Percentiles rank a stretch among this genome's conserved stretches.
Conservation (phyloP, 768 basidiomycete genomes). For the Phylloporus arenicola region DNA sequence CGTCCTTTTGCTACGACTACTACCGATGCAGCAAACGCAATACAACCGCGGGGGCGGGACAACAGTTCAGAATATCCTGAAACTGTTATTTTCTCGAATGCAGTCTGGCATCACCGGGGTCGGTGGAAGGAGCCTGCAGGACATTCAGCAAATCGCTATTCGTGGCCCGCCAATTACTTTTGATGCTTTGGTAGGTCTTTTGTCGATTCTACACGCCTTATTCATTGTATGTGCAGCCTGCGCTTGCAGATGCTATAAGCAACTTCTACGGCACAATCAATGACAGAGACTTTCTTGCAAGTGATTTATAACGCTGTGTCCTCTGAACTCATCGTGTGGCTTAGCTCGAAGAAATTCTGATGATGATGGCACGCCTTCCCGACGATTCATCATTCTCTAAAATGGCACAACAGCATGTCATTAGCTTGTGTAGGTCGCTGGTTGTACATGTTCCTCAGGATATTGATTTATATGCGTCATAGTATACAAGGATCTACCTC, state of each 20-base stretch:
- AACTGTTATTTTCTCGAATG: constrained; percentile 12
- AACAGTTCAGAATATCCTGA: constrained; percentile 6
- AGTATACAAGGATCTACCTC: constrained; percentile 80
- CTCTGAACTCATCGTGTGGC: constrained; percentile 4
- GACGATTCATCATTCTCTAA: constrained; percentile 25
- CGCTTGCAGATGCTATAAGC: constrained; percentile 43
- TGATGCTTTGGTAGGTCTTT: constrained; percentile 26
- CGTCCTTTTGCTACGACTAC: background rate
- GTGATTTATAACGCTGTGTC: constrained; percentile 14
- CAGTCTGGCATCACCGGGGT: background rate
- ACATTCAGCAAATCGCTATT: constrained; percentile 25
- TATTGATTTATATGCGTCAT: constrained; percentile 1
- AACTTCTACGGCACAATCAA: constrained; percentile 42
- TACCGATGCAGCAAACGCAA: constrained; percentile 5
- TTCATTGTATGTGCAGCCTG: constrained; percentile 33
- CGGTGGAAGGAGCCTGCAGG: constrained; percentile 15
- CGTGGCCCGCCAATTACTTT: constrained; percentile 24
- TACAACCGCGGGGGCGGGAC: background rate
- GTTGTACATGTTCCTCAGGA: background rate
- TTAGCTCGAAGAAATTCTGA: constrained; percentile 60
- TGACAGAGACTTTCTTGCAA: constrained; percentile 58
- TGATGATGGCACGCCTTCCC: constrained; percentile 52
- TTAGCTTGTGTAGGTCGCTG: constrained; percentile 51
- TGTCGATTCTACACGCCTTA: background rate
- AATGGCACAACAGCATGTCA: constrained; percentile 45